These are phyloP conservation scores for Peronospora tabacina DNA, from an alignment of 352 stramenopile species.

Conservation along the genomic window DNA sequence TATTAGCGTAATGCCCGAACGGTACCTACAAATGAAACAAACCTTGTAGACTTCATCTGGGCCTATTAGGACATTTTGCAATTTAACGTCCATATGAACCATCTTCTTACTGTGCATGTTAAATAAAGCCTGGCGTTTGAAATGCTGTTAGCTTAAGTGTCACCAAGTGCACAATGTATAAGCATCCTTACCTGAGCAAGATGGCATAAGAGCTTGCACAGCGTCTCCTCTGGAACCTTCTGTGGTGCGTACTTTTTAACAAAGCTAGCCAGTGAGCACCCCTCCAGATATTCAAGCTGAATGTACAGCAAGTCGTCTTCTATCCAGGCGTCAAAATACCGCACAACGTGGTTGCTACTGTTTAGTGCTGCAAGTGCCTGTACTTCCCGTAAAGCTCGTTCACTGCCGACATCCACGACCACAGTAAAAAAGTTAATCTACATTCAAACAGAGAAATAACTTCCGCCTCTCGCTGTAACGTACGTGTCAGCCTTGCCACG, in stretches of 20 bases:
- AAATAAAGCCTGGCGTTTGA: constrained; percentile 41
- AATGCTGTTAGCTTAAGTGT: neutral
- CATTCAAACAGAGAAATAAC: neutral
- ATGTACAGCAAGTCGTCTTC: constrained; percentile 86
- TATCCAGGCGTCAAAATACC: constrained; percentile 86
- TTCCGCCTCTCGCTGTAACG: constrained; percentile 8
- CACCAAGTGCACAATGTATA: neutral
- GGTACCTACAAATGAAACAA: constrained; percentile 5
- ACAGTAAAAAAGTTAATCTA: neutral
- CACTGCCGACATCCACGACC: constrained; percentile 23
- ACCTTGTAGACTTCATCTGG: constrained; percentile 71
- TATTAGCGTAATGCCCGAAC: constrained; percentile 2
- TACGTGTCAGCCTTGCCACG: constrained; percentile 78
- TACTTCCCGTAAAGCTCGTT: constrained; percentile 73
- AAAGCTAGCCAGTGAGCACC: constrained; percentile 56
- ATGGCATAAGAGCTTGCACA: constrained; percentile 73
- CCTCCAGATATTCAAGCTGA: constrained; percentile 66
- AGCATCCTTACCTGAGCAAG: constrained; percentile 44
- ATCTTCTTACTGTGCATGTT: constrained; percentile 82
- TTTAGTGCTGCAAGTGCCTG: constrained; percentile 75
- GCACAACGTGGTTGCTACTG: constrained; percentile 67
- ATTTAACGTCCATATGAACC: constrained; percentile 85
- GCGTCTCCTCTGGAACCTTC: constrained; percentile 56
- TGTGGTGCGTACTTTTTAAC: constrained; percentile 57
- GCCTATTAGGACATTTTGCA: constrained; percentile 71